Conservation (phyloP, 129 eudicot species). For the Tagetes erecta region DNA sequence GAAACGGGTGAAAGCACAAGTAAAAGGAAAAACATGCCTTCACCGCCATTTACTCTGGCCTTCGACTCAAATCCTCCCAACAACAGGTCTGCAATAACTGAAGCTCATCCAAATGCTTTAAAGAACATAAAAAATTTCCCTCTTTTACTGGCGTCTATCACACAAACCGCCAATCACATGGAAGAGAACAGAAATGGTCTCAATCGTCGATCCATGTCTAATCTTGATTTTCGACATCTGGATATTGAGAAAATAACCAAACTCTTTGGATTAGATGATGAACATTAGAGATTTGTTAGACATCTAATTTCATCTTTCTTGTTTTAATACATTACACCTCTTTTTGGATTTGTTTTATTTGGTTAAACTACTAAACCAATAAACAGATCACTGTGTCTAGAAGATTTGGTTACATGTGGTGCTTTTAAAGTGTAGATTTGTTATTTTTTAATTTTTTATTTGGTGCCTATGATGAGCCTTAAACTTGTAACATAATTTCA, state of each 20-base stretch:
- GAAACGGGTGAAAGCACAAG: slow-evolving; percentile 34
- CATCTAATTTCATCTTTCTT: background rate
- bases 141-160: slow-evolving; percentile 66
- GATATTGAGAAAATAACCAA: slow-evolving; percentile 72
- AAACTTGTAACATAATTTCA: too few relatives aligned
- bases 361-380: slow-evolving; percentile 24
- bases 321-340: background rate
- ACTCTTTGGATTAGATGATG: slow-evolving; percentile 60
- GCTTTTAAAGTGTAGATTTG: background rate
- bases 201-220: slow-evolving; percentile 58
- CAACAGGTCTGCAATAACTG: slow-evolving; percentile 61
- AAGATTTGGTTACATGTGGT: background rate
- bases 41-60: slow-evolving; percentile 52
- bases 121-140: slow-evolving; percentile 84
- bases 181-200: slow-evolving; percentile 56
- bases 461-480: too few relatives aligned
- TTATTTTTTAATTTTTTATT: background rate
- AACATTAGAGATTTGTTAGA: slow-evolving; percentile 26
- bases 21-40: slow-evolving; percentile 34
- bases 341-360: slow-evolving; percentile 15
- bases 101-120: slow-evolving; percentile 84
- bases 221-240: slow-evolving; percentile 59
- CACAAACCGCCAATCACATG: slow-evolving; percentile 54
- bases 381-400: background rate
- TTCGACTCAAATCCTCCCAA: slow-evolving; percentile 44